Evolutionary conservation across 345 rosid genomes (phyloP).

Genomic region (Cochlearia excelsa): DNA sequence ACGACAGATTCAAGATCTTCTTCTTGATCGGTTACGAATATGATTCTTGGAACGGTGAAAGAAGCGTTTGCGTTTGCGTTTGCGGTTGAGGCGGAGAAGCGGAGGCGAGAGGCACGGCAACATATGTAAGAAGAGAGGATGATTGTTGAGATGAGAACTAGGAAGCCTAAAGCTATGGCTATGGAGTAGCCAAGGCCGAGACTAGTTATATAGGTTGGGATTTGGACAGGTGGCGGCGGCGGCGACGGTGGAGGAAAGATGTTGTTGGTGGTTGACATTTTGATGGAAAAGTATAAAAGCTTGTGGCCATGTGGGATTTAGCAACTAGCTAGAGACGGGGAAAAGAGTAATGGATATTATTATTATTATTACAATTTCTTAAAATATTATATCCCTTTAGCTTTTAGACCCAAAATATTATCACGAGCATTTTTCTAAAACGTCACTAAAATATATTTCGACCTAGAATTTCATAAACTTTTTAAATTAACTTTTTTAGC

Average conservation of each 20-base stretch:
- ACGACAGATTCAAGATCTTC: slow-evolving; percentile 51
- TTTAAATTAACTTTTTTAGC: too few species aligned
- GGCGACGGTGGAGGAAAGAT: slow-evolving; percentile 27
- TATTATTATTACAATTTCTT: background rate
- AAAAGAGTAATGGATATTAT: slow-evolving; percentile 24
- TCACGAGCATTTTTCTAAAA: too few species aligned
- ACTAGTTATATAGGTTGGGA: slow-evolving; percentile 53
- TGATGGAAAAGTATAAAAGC: slow-evolving; percentile 35
- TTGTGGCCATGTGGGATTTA: slow-evolving; percentile 50
- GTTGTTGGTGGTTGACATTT: slow-evolving; percentile 60
- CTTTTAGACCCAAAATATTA: too few species aligned
- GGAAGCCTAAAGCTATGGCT: slow-evolving; percentile 86
- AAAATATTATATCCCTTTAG: too few species aligned
- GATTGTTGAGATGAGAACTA: slow-evolving; percentile 75
- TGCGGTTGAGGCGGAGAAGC: slow-evolving; percentile 24
- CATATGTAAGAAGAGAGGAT: slow-evolving; percentile 91
- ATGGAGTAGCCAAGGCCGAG: slow-evolving; percentile 95
- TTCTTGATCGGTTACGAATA: slow-evolving; percentile 77
- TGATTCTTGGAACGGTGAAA: slow-evolving; percentile 69
- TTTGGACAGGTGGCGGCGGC: slow-evolving; percentile 30
- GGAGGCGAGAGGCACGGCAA: slow-evolving; percentile 63
- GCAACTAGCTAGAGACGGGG: slow-evolving; percentile 16
- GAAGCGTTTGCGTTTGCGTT: slow-evolving; percentile 13
- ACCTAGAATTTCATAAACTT: too few species aligned
- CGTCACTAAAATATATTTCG: too few species aligned